A percentile compares a stretch with the other conserved stretches of the same genome.
Evolutionary conservation across 106 monocot genomes (phyloP).

Genomic region (Cymbidium sinense): DNA sequence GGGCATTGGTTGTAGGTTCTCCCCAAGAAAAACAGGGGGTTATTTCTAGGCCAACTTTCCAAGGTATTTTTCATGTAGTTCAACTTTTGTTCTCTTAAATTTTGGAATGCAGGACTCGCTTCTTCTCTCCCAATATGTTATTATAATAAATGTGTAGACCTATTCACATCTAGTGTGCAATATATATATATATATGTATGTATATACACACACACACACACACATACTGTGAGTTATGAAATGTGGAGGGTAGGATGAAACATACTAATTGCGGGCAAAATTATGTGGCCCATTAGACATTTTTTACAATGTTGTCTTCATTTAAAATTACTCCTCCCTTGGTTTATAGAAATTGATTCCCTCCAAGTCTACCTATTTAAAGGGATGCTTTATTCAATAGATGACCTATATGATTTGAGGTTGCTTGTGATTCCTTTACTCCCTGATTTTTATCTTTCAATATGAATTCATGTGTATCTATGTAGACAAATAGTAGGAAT

Average conservation of each 20-base stretch:
- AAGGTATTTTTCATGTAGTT: conserved; percentile 27
- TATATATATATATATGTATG: too few relatives aligned
- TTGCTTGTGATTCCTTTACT: too few relatives aligned
- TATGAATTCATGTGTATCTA: too few relatives aligned
- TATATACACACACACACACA: too few relatives aligned
- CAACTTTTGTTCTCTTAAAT: not conserved
- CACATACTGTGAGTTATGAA: not conserved
- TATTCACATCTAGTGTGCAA: not conserved
- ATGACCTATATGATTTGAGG: too few relatives aligned
- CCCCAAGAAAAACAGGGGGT: conserved; percentile 61
- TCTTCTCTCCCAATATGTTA: not conserved
- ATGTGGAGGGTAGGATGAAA: not conserved
- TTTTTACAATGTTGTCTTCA: not conserved
- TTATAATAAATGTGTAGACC: not conserved
- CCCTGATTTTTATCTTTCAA: too few relatives aligned
- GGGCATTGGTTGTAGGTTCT: conserved; percentile 64
- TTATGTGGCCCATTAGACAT: not conserved
- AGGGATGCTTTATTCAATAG: too few relatives aligned
- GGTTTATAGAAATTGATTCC: too few relatives aligned
- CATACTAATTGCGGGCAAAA: not conserved
- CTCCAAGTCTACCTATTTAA: too few relatives aligned
- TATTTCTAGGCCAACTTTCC: conserved; percentile 57
- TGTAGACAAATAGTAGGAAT: too few relatives aligned
- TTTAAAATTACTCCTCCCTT: too few relatives aligned
- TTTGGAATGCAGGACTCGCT: not conserved